These are phyloP conservation scores for Beauveria brongniartii DNA, from an alignment of 2,329 filamentous ascomycete genomes.

Conservation along the genomic window DNA sequence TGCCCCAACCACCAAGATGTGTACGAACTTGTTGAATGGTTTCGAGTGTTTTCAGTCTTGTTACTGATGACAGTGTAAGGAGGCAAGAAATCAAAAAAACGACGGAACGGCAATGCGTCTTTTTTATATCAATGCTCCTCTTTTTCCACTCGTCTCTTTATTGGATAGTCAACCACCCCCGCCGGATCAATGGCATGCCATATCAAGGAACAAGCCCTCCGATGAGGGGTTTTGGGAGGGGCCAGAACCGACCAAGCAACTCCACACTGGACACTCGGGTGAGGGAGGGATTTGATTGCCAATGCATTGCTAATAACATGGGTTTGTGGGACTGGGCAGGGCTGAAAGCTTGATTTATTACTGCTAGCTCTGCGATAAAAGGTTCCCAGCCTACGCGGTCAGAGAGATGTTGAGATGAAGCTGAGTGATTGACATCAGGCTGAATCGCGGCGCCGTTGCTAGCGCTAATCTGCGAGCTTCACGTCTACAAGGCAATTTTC, in stretches of 20 bases:
- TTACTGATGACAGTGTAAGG: not conserved
- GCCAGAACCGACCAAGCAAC: not conserved
- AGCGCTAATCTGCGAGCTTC: not conserved
- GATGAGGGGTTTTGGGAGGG: conserved; percentile 5
- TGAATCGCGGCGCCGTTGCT: conserved; percentile 1
- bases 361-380: not conserved
- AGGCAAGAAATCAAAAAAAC: not conserved
- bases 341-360: not conserved
- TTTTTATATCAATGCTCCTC: conserved; percentile 8
- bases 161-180: not conserved
- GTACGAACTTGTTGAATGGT: conserved; percentile 1
- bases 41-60: not conserved
- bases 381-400: too few species aligned
- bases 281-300: not conserved
- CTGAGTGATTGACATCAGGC: not conserved
- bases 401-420: not conserved
- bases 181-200: not conserved
- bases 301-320: not conserved
- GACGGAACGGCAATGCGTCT: not conserved
- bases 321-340: not conserved
- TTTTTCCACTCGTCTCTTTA: not conserved
- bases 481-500: not conserved
- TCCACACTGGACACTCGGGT: not conserved
- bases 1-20: not conserved
- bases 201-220: not conserved